Evolutionary conservation across 352 stramenopile species (phyloP).

Genomic region (Globisporangium acanthophoron): DNA sequence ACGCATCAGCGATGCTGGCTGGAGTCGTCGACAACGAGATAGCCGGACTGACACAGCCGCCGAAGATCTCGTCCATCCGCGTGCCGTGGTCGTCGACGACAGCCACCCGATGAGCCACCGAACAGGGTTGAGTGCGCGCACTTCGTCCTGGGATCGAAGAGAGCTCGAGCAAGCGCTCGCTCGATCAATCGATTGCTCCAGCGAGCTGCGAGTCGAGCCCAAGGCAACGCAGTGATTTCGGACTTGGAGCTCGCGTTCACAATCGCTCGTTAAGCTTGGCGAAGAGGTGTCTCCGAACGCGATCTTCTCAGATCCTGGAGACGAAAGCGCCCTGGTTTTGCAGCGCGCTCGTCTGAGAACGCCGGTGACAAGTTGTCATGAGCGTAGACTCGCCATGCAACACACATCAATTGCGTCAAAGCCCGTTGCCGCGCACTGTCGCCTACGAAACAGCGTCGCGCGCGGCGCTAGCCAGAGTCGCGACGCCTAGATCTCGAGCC

Average conservation of each 20-base stretch:
- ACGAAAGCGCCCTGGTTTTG: background rate
- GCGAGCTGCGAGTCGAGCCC: too few relatives aligned
- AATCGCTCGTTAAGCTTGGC: background rate
- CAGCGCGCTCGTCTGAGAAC: background rate
- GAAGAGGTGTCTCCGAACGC: background rate
- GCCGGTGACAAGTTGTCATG: background rate
- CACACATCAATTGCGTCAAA: background rate
- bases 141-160: too few relatives aligned
- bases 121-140: background rate
- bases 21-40: background rate
- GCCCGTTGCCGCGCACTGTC: too few relatives aligned
- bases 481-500: too few relatives aligned
- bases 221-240: background rate
- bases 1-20: background rate
- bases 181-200: too few relatives aligned
- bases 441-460: too few relatives aligned
- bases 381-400: background rate
- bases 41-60: background rate
- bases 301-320: background rate
- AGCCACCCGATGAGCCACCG: background rate
- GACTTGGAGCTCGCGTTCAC: background rate
- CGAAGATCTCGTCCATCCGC: background rate
- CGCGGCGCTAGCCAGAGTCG: too few relatives aligned
- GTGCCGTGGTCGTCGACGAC: background rate
- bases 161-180: too few relatives aligned